Conservation (phyloP, 306 rosid species). For the Aeschynomene evenia region DNA sequence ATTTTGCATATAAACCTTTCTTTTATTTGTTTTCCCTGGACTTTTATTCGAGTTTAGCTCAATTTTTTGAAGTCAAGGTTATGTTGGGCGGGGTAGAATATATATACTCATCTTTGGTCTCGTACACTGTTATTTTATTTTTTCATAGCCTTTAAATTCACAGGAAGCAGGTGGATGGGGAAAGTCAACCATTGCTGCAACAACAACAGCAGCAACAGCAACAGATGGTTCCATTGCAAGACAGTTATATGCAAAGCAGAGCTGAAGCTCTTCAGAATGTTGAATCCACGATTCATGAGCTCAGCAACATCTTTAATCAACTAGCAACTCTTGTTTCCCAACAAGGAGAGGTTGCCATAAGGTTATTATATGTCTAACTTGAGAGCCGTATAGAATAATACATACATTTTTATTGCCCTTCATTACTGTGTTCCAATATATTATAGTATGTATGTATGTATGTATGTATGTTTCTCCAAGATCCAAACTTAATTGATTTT, state of each 20-base stretch:
- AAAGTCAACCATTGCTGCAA: conserved; percentile 79
- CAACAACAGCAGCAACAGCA: conserved; percentile 70
- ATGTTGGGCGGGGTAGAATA: not conserved
- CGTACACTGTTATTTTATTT: not conserved
- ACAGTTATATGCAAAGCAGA: conserved; percentile 93
- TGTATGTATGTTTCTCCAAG: conserved; percentile 9
- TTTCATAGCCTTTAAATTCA: conserved; percentile 21
- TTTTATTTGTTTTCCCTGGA: not conserved
- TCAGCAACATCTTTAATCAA: conserved; percentile 91
- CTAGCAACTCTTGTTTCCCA: conserved; percentile 94
- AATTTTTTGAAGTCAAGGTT: not conserved
- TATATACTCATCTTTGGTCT: conserved; percentile 2
- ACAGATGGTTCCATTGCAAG: conserved; percentile 85
- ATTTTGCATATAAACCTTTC: not conserved
- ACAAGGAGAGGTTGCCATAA: conserved; percentile 96
- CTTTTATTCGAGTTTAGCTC: not conserved
- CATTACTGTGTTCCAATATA: conserved; percentile 13
- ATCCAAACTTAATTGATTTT: conserved; percentile 1
- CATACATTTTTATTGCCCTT: not conserved
- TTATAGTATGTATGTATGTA: conserved; percentile 2
- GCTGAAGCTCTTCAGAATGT: conserved; percentile 98
- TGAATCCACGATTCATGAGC: conserved; percentile 95
- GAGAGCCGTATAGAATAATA: not conserved
- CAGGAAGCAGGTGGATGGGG: conserved; percentile 86
- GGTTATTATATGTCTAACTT: conserved; percentile 46